A percentile compares a stretch with the other conserved stretches of the same genome.
Evolutionary conservation across 2,329 filamentous ascomycete species (phyloP).

Genomic region (Neonectria faginata): DNA sequence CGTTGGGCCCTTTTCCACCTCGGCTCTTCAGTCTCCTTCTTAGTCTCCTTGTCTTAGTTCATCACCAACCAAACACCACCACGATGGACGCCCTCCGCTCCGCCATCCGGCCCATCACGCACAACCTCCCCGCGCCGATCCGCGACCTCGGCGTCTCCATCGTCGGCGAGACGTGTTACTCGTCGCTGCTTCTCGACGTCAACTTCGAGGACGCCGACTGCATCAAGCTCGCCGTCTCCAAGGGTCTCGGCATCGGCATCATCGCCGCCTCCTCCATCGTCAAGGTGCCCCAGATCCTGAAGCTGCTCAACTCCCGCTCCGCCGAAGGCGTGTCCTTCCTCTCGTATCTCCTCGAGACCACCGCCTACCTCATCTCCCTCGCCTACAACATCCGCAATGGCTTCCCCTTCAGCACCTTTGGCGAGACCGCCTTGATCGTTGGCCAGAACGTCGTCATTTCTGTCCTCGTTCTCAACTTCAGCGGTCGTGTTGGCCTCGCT

Average conservation of each 20-base stretch:
- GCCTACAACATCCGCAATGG: constrained; percentile 92
- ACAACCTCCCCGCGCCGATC: constrained; percentile 79
- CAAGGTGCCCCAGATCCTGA: constrained; percentile 97
- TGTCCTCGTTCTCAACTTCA: constrained; percentile 86
- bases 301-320: constrained; percentile 84
- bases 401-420: constrained; percentile 96
- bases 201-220: constrained; percentile 82
- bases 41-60: not conserved
- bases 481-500: constrained; percentile 74
- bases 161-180: constrained; percentile 87
- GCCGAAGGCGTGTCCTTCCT: constrained; percentile 88
- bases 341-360: constrained; percentile 91
- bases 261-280: constrained; percentile 90
- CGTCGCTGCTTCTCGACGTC: constrained; percentile 85
- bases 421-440: constrained; percentile 92
- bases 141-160: constrained; percentile 81
- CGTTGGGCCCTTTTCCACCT: not conserved
- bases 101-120: constrained; percentile 75
- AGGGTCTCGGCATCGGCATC: constrained; percentile 93
- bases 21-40: constrained; percentile 1
- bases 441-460: constrained; percentile 93
- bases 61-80: constrained; percentile 3
- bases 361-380: constrained; percentile 86
- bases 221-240: constrained; percentile 90
- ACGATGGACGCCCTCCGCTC: constrained; percentile 72